These are phyloP conservation scores for Erodium chrysanthum DNA, from an alignment of 441 rosid genomes.

Conservation along the genomic window DNA sequence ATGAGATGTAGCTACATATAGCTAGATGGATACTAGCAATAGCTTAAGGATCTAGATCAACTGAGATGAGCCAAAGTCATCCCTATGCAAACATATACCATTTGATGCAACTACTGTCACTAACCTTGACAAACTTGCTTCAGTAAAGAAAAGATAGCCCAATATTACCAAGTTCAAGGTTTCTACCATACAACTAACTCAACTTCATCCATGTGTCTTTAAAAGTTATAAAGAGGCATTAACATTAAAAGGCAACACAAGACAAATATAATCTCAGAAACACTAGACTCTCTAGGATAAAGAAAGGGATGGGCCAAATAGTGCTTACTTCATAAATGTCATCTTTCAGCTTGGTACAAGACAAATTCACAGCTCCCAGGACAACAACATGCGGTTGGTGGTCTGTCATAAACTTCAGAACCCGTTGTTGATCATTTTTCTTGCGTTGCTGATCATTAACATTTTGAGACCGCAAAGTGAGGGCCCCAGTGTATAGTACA, in stretches of 20 bases:
- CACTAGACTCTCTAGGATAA: neutral
- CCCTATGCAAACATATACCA: neutral
- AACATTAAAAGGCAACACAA: neutral
- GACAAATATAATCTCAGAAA: neutral
- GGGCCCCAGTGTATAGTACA: constrained; percentile 70
- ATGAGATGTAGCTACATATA: neutral
- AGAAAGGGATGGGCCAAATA: constrained; percentile 6
- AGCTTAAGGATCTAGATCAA: neutral
- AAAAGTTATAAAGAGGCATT: no score
- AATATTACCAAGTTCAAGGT: neutral
- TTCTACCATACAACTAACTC: neutral
- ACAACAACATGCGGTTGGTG: constrained; percentile 94
- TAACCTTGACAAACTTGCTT: neutral
- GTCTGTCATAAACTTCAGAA: constrained; percentile 84
- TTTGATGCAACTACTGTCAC: neutral
- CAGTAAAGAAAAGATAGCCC: neutral
- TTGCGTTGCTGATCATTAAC: constrained; percentile 71
- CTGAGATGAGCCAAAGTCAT: neutral
- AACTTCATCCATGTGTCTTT: neutral
- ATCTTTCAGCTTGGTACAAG: constrained; percentile 73
- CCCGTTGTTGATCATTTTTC: constrained; percentile 82
- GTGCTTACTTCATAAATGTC: constrained; percentile 76
- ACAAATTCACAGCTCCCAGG: constrained; percentile 80
- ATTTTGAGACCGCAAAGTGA: constrained; percentile 70
- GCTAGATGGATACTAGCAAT: neutral